A percentile compares a stretch with the other conserved stretches of the same genome.
Conservation (phyloP, 2,329 filamentous ascomycete genomes). For the Colletotrichum gigasporum region DNA sequence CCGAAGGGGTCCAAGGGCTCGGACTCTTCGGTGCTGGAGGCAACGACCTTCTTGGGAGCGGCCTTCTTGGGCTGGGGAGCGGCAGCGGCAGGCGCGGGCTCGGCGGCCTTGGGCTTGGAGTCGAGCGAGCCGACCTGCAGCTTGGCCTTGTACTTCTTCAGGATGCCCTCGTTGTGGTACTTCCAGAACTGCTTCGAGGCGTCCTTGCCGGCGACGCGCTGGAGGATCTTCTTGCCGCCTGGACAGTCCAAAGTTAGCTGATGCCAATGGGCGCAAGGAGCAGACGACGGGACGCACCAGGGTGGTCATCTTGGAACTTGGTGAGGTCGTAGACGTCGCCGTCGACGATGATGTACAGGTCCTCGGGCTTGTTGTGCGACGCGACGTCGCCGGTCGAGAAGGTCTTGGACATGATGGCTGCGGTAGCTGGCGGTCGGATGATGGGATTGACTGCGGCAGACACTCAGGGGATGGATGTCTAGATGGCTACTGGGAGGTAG, state of each 20-base stretch:
- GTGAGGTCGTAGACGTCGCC: conserved; percentile 96
- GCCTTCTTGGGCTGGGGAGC: conserved; percentile 53
- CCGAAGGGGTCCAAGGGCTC: conserved; percentile 88
- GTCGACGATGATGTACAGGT: conserved; percentile 90
- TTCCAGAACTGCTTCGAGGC: conserved; percentile 76
- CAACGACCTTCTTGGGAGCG: conserved; percentile 46
- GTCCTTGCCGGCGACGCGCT: conserved; percentile 71
- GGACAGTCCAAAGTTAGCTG: neutral
- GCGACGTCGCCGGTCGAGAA: conserved; percentile 88
- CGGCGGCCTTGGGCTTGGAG: conserved; percentile 78
- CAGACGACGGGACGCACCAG: conserved; percentile 64
- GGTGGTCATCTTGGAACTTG: conserved; percentile 86
- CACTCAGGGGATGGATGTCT: neutral
- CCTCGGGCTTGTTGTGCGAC: conserved; percentile 87
- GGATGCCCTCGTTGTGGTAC: conserved; percentile 84
- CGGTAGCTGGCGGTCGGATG: conserved; percentile 1
- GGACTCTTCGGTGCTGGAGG: conserved; percentile 59
- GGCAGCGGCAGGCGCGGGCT: conserved; percentile 56
- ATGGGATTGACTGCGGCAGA: neutral
- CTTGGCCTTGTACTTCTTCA: conserved; percentile 85
- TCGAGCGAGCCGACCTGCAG: conserved; percentile 89
- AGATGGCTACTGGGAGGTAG: neutral
- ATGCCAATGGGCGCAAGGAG: neutral
- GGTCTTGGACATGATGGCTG: conserved; percentile 79
- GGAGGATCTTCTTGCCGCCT: conserved; percentile 73